Evolutionary conservation across 164 flowering plant species (phyloP), one percentile per base, ranked within the genome.

Genomic region (Liriodendron chinense): DNA sequence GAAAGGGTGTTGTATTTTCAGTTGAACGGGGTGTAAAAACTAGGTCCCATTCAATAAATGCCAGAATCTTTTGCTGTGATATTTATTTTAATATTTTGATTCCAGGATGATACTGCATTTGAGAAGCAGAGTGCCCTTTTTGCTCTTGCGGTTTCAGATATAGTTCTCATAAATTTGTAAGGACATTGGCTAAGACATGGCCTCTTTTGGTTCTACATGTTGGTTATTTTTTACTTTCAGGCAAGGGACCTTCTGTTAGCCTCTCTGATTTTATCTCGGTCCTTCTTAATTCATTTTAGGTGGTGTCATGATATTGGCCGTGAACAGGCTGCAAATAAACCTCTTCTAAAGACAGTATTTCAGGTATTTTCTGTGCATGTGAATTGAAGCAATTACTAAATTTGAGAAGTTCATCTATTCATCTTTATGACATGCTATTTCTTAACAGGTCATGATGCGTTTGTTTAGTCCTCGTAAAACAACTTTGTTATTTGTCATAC

Each of bases 291-390:
- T 28, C 20, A 67, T 67, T 67, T 56, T 76, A 96, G 99, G 99
- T 96, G 99, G 98, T 96, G 99, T 74, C 99, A 96, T 88, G 98
- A 96, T 78, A 94, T 96, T 81, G 99, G 99, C 48, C 98, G 99
- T 80, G 98, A 96, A 81, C 97, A 96, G 81, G 99, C 99, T 79
- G 97, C 99, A 74, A 96, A 96, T 83, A 96, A 94, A 80, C 98
- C 99, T 79, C 98, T 96, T 73, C 72, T 96, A 47, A 94, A 94
- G 85, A 94, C 97, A 74, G 99, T 94, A 47, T 92, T 94, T 79
- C 98, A 94, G 91, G 98, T 92, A 84, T 65, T 53, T 47, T 74
- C 64, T 62, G 28, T 23, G 22, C 12, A 12, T 70, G 53, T 76
- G 26, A 43, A n/a, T 4, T 7, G 50, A 47, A 72, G 25, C 63